Base-by-base conservation (phyloP, 768 basidiomycete genomes). In the Podaxis rugospora region DNA sequence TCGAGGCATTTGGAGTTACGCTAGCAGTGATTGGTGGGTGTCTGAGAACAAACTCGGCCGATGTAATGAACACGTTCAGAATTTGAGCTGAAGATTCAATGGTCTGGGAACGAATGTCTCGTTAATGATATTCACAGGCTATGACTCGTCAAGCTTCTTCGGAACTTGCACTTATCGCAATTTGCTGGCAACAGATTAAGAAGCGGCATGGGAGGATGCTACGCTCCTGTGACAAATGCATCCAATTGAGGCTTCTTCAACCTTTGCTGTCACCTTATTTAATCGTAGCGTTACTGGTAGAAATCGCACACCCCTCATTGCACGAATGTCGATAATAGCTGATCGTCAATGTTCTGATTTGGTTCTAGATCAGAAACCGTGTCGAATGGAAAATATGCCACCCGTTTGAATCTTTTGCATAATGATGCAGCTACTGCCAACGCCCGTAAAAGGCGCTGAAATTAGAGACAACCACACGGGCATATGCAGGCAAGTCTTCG, bases 341-440 rank as follows among this genome's bases (percentile, higher is more conserved):
- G 52, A 61, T 61, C 36, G 59, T 49, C 59, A 61, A 11, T 16
- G 36, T 59, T 60, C 51, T 60, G 59, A 53, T 52, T 32, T 52
- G n/a, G 16, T 46, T 49, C 59, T 37, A 27, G 16, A 61, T 61
- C 59, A 61, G 59, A 61, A 51, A 35, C 35, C 35, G 39, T 53
- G 51, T 60, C 53, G 40, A 46, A 49, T 57, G 51, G 52, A 42
- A 59, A 37, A 21, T 37, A 36, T 36, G 11, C 16, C 21, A 32
- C 37, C 55, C 27, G 28, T 27, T n/a, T 27, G 35, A 16, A 50
- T 14, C 5, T 4, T 6, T 27, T 6, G 18, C 21, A 7, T 5
- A 13, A 14, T 37, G 25, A 13, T 39, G 2, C 52, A 37, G 18
- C 42, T 18, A 16, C 42, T 18, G 3, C 42, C 16, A 39, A 25